These are phyloP conservation scores for Cubamyces lactineus DNA, from an alignment of 768 basidiomycete genomes.

Conservation along the genomic window DNA sequence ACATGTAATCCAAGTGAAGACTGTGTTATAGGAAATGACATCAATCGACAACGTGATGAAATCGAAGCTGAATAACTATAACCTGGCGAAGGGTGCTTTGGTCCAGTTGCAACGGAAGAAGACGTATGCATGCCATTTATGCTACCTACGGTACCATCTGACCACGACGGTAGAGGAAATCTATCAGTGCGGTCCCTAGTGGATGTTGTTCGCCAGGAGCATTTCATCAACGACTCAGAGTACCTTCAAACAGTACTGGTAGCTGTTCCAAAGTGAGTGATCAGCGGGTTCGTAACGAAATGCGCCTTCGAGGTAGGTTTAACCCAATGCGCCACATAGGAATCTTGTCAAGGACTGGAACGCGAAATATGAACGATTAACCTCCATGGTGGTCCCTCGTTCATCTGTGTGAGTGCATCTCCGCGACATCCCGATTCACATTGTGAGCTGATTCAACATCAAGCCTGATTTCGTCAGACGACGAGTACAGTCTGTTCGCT, in stretches of 20 bases:
- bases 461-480: slow-evolving; percentile 80
- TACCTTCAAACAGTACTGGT: slow-evolving; percentile 92
- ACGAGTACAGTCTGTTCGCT: slow-evolving; percentile 84
- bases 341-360: slow-evolving; percentile 87
- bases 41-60: slow-evolving; percentile 96
- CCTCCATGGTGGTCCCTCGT: slow-evolving; percentile 90
- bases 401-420: slow-evolving; percentile 70
- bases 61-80: slow-evolving; percentile 88
- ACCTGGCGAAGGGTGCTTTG: slow-evolving; percentile 90
- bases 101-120: slow-evolving; percentile 94
- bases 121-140: slow-evolving; percentile 53
- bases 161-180: slow-evolving; percentile 68
- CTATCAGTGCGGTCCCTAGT: slow-evolving; percentile 87
- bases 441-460: background rate
- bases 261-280: slow-evolving; percentile 86
- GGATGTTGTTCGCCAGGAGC: slow-evolving; percentile 80
- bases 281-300: background rate
- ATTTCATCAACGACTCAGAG: slow-evolving; percentile 88
- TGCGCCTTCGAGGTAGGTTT: slow-evolving; percentile 24
- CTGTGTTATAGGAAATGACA: slow-evolving; percentile 73
- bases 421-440: slow-evolving; percentile 1
- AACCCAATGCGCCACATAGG: slow-evolving; percentile 45
- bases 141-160: background rate
- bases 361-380: slow-evolving; percentile 83
- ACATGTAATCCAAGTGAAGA: background rate